These are phyloP conservation scores for Solanum virginianum DNA, from an alignment of 257 asterid genomes.

Conservation along the genomic window DNA sequence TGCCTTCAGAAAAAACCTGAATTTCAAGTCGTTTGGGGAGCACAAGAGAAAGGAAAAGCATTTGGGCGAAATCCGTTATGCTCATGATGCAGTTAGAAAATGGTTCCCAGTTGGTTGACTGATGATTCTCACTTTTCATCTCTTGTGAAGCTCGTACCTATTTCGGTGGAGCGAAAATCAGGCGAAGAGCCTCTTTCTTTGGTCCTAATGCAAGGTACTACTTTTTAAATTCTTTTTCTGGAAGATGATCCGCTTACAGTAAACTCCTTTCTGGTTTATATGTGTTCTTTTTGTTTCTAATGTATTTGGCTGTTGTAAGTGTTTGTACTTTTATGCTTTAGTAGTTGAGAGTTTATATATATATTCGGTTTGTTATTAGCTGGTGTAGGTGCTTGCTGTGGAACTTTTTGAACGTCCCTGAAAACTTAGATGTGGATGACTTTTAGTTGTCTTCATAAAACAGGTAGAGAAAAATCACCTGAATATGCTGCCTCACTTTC, in stretches of 20 bases:
- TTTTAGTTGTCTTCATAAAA: background rate
- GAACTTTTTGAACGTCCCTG: background rate
- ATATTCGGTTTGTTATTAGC: background rate
- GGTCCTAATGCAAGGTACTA: background rate
- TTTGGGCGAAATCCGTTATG: slow-evolving; percentile 1
- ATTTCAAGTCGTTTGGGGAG: background rate
- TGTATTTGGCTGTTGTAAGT: background rate
- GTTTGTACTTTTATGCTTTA: background rate
- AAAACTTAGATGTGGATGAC: background rate
- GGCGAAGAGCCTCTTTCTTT: slow-evolving; percentile 19
- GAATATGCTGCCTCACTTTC: background rate
- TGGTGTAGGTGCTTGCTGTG: background rate
- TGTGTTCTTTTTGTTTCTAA: background rate
- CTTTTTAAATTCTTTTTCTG: background rate
- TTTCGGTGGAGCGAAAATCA: slow-evolving; percentile 8
- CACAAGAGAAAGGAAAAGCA: background rate
- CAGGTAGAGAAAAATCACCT: background rate
- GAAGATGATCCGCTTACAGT: background rate
- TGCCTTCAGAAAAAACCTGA: background rate
- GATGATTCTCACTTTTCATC: slow-evolving; percentile 12
- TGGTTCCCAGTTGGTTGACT: slow-evolving; percentile 43
- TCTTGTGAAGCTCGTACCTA: slow-evolving; percentile 15
- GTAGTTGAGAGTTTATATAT: background rate
- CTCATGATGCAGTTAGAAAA: slow-evolving; percentile 12
- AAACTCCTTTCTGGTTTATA: background rate